phyloP scores from a whole-genome alignment of 345 rosid species.

The Salix arbutifolia region DNA sequence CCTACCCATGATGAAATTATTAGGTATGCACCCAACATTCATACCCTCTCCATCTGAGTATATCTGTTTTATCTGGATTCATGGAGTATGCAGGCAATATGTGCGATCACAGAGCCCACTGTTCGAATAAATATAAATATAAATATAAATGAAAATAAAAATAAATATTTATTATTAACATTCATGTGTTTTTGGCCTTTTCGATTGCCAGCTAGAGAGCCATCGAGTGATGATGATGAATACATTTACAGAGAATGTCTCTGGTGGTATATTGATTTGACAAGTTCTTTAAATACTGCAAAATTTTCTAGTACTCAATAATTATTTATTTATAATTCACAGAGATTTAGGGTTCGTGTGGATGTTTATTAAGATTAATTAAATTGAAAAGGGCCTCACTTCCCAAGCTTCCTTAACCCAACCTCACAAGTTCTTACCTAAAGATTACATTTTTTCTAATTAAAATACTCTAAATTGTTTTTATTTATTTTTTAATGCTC shows the following conservation, averaged over 20 bases:
- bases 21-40: constrained; percentile 21
- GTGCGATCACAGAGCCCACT: too few relatives aligned
- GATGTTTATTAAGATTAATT: background rate
- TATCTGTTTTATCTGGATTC: constrained; percentile 8
- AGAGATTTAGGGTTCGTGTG: background rate
- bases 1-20: constrained; percentile 7
- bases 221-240: background rate
- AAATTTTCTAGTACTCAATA: background rate
- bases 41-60: constrained; percentile 3
- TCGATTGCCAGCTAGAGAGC: background rate
- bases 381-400: background rate
- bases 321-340: background rate
- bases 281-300: background rate
- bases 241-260: background rate
- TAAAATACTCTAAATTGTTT: too few relatives aligned
- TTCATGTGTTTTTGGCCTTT: background rate
- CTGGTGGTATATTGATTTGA: background rate
- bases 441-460: background rate
- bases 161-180: background rate
- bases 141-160: background rate
- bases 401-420: background rate
- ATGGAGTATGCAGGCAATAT: background rate
- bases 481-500: too few relatives aligned
- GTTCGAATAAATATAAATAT: background rate
- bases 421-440: background rate